Evolutionary conservation across 371 early-diverging fungal genomes (phyloP).

Genomic region (Apophysomyces ossiformis): DNA sequence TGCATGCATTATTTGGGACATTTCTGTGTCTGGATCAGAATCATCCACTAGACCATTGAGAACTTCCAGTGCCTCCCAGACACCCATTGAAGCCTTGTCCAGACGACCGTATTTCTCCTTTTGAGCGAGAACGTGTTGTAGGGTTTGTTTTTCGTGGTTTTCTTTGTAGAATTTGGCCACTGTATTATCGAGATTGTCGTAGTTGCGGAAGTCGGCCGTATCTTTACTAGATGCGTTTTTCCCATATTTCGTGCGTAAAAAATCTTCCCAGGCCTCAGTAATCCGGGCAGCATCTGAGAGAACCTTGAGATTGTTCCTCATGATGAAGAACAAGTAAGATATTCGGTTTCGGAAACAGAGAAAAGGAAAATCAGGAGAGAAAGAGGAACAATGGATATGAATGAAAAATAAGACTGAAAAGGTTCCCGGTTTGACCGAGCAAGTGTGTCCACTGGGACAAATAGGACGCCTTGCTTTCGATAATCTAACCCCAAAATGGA

Average conservation of each 20-base stretch:
- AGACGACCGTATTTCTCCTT: conserved; percentile 36
- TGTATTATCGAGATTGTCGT: conserved; percentile 31
- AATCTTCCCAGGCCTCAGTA: conserved; percentile 39
- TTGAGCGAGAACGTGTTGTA: conserved; percentile 37
- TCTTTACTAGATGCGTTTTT: conserved; percentile 21
- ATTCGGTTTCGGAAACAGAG: not conserved
- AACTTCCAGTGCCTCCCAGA: conserved; percentile 61
- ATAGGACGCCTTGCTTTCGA: no score
- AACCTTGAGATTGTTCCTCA: not conserved
- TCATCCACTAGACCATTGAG: conserved; percentile 56
- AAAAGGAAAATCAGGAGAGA: not conserved
- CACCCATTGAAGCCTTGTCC: conserved; percentile 41
- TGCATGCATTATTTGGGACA: conserved; percentile 58
- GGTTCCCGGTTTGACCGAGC: not conserved
- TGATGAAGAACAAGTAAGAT: not conserved
- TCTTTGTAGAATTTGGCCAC: conserved; percentile 43
- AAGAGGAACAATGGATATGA: not conserved
- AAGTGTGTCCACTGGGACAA: not conserved
- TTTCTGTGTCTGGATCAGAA: conserved; percentile 52
- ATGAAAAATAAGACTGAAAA: not conserved
- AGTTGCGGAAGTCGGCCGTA: conserved; percentile 31
- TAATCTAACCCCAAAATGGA: no score
- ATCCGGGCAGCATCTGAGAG: conserved; percentile 33
- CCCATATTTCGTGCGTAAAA: conserved; percentile 36
- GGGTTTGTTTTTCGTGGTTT: conserved; percentile 49